phyloP scores from a whole-genome alignment of 805 yeast species.

The Komagataella ulmi region DNA sequence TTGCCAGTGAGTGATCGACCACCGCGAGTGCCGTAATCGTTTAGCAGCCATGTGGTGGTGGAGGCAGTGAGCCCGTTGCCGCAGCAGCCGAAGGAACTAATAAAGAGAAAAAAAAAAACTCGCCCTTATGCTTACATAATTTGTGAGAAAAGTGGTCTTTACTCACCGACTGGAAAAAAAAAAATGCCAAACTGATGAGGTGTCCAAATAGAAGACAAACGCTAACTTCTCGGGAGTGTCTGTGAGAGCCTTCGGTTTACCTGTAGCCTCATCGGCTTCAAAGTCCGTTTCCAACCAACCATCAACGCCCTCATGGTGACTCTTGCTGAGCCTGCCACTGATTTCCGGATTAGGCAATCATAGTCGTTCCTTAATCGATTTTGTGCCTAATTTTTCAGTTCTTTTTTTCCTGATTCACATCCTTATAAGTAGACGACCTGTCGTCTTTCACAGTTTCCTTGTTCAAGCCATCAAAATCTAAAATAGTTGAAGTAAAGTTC shows the following conservation, averaged over 20 bases:
- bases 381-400: background rate
- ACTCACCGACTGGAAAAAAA: background rate
- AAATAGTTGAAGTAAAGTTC: background rate
- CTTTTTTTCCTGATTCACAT: background rate
- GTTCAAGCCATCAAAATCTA: background rate
- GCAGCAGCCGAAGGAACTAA: background rate
- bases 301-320: background rate
- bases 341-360: background rate
- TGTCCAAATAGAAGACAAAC: background rate
- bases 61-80: background rate
- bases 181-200: background rate
- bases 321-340: background rate
- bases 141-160: background rate
- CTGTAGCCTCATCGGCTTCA: background rate
- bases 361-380: background rate
- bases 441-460: background rate
- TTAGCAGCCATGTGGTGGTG: background rate
- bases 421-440: background rate
- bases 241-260: background rate
- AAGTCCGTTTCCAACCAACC: no score
- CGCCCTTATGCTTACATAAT: background rate
- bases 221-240: background rate
- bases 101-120: no score
- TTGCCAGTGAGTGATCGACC: background rate
- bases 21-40: background rate